Evolutionary conservation across 805 yeast genomes (phyloP).

Genomic region (Komagataella kurtzmanii): DNA sequence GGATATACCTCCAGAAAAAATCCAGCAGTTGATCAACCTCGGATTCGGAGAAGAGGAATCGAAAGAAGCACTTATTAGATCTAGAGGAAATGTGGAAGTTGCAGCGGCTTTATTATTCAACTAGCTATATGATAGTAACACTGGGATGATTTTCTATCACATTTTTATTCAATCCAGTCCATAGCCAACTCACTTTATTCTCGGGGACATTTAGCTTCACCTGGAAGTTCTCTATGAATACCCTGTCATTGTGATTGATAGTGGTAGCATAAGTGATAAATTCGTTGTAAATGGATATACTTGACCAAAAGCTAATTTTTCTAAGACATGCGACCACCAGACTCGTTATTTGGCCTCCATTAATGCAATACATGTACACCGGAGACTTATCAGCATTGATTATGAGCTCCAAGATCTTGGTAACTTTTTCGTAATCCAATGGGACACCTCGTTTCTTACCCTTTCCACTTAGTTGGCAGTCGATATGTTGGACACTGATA

Average conservation of each 20-base stretch:
- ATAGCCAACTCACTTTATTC: slow-evolving; percentile 45
- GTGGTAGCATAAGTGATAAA: slow-evolving; percentile 65
- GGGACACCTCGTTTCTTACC: slow-evolving; percentile 80
- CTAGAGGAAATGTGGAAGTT: slow-evolving; percentile 69
- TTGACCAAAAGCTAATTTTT: slow-evolving; percentile 76
- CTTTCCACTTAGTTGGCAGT: slow-evolving; percentile 54
- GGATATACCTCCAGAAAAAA: slow-evolving; percentile 13
- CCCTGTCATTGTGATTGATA: slow-evolving; percentile 70
- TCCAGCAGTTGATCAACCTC: slow-evolving; percentile 37
- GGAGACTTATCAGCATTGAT: slow-evolving; percentile 52
- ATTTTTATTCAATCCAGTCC: slow-evolving; percentile 49
- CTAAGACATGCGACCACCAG: slow-evolving; percentile 78
- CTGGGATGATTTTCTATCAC: slow-evolving; percentile 45
- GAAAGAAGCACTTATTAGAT: slow-evolving; percentile 43
- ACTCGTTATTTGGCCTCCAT: slow-evolving; percentile 82
- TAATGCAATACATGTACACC: slow-evolving; percentile 71
- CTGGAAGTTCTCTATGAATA: slow-evolving; percentile 68
- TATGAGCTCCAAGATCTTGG: slow-evolving; percentile 45
- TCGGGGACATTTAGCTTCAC: slow-evolving; percentile 48
- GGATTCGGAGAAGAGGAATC: slow-evolving; percentile 66
- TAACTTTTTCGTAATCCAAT: slow-evolving; percentile 49
- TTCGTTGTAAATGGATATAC: slow-evolving; percentile 78
- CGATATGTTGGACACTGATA: slow-evolving; percentile 59
- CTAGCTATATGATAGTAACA: slow-evolving; percentile 2
- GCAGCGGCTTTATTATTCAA: slow-evolving; percentile 72